Evolutionary conservation across 305 asterid genomes (phyloP), one percentile per base, ranked within the genome.

Genomic region (Solanum hybrid): DNA sequence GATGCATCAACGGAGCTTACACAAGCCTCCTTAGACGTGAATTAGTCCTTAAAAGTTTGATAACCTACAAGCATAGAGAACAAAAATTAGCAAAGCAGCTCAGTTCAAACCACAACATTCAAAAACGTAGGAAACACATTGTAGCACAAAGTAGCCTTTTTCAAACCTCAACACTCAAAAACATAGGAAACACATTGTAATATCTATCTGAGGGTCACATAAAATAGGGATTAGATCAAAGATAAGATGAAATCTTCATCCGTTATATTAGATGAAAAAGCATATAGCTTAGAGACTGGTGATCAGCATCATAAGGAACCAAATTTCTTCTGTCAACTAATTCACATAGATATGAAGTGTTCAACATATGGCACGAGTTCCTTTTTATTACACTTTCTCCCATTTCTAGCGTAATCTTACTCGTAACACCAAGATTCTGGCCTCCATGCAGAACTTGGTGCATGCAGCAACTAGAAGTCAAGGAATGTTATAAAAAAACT

Each of bases 1-100:
- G 9, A 84, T 71, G 37, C 8, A 29, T 61, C 24, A 26, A 86
- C 51, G 61, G 83, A 88, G 94, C 99, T 95, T 94, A 97, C 99
- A 97, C 98, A 69, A 97, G 99, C 94, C 98, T 94, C 94, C 89
- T 95, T 90, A 97, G 88, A 86, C 90, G 96, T 87, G 97, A 91
- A 92, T 97, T 98, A 40, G 96, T 96, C 93, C 99, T 92, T 87
- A 97, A 91, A 91, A 95, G 97, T 92, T 96, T 97, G 94, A 93
- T 95, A 61, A 97, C 99, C 99, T 97, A 93, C 93, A 92, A 78
- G 86, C 84, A 83, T 39, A 88, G 88, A 90, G 88, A 86, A 42
- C 7, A 83, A 77, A 33, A 39, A 29, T 85, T 33, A 86, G 73
- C 26, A 4, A 85, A 89, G 73, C 26, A 35, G 33, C 34, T 20